phyloP scores from a whole-genome alignment of 345 rosid species.

The Passiflora organensis region DNA sequence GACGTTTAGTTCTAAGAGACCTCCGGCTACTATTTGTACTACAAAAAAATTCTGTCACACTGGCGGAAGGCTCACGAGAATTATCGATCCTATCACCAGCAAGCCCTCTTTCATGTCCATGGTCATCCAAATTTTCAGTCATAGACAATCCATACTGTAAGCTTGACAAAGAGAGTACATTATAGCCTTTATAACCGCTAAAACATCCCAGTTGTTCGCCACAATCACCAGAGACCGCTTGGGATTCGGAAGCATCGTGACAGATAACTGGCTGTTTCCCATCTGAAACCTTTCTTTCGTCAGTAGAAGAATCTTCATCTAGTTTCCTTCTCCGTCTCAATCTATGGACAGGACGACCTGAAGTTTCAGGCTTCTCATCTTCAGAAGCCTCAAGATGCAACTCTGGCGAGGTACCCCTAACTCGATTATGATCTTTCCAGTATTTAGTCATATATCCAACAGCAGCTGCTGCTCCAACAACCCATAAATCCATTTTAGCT shows the following conservation, averaged over 20 bases:
- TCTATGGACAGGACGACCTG: constrained; percentile 17
- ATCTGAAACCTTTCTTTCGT: constrained; percentile 10
- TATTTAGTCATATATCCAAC: constrained; percentile 60
- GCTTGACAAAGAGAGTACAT: constrained; percentile 22
- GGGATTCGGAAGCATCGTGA: constrained; percentile 28
- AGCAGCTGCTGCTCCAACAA: constrained; percentile 73
- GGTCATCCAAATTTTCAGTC: constrained; percentile 17
- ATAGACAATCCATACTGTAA: constrained; percentile 25
- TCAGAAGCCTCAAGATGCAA: constrained; percentile 27
- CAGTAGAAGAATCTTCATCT: constrained; percentile 23
- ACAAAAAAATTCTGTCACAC: constrained; percentile 22
- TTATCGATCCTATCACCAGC: constrained; percentile 4
- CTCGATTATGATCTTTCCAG: constrained; percentile 39
- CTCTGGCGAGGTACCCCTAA: constrained; percentile 24
- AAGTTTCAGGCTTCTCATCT: constrained; percentile 26
- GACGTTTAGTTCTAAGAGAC: constrained; percentile 38
- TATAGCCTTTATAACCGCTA: constrained; percentile 17
- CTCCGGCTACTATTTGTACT: constrained; percentile 12
- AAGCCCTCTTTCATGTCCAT: constrained; percentile 15
- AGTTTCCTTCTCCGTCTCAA: constrained; percentile 29
- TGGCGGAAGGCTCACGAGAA: constrained; percentile 9
- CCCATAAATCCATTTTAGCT: constrained; percentile 64
- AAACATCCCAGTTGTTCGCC: constrained; percentile 21
- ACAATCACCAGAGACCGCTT: constrained; percentile 29
- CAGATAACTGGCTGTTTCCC: constrained; percentile 20